phyloP scores from a whole-genome alignment of 1,284 basidiomycete genomes.

The Cystobasidium pallidum region DNA sequence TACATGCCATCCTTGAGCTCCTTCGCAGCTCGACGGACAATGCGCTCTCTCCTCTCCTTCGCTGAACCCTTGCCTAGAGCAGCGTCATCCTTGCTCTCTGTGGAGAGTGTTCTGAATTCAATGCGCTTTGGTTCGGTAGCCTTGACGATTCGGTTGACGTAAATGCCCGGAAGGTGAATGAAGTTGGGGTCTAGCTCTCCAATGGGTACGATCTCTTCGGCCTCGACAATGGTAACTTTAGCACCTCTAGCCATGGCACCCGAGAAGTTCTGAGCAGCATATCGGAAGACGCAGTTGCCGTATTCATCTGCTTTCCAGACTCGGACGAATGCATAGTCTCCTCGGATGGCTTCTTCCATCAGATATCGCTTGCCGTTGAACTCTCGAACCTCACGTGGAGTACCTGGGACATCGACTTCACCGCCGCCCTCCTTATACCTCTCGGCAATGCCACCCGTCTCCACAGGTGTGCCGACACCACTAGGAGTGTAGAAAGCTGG shows the following conservation, averaged over 20 bases:
- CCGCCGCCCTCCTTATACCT: slow-evolving; percentile 62
- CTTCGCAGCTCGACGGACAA: slow-evolving; percentile 82
- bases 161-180: slow-evolving; percentile 62
- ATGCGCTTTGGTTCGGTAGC: slow-evolving; percentile 73
- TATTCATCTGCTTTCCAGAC: slow-evolving; percentile 94
- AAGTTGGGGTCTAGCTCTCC: slow-evolving; percentile 81
- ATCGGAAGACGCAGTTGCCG: slow-evolving; percentile 59
- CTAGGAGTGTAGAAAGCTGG: slow-evolving; percentile 96
- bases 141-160: slow-evolving; percentile 52
- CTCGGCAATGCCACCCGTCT: slow-evolving; percentile 58
- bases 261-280: slow-evolving; percentile 75
- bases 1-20: slow-evolving; percentile 90
- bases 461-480: slow-evolving; percentile 62
- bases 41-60: slow-evolving; percentile 68
- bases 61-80: slow-evolving; percentile 61
- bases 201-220: slow-evolving; percentile 86
- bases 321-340: slow-evolving; percentile 73
- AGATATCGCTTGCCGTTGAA: slow-evolving; percentile 83
- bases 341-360: slow-evolving; percentile 82
- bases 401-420: slow-evolving; percentile 55
- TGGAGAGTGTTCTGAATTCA: slow-evolving; percentile 60
- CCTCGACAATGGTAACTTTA: slow-evolving; percentile 88
- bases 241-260: slow-evolving; percentile 86
- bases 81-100: slow-evolving; percentile 43
- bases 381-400: slow-evolving; percentile 71